Conservation (phyloP, 2,329 filamentous ascomycete species). For the Penicillium sumatraense region DNA sequence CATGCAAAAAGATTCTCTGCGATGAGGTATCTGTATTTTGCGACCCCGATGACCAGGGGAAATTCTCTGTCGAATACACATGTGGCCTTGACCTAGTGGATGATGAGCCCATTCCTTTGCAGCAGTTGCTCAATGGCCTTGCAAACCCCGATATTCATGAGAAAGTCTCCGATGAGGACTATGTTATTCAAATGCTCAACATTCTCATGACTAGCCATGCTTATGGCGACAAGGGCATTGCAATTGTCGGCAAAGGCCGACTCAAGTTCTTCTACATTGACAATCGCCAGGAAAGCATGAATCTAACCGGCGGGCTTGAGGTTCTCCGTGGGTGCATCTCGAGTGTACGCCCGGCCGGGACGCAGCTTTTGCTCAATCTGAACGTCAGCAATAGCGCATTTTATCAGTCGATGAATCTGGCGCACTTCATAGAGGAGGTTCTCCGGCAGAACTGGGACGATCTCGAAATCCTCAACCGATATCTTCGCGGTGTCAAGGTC, state of each 20-base stretch:
- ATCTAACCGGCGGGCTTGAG: constrained; percentile 18
- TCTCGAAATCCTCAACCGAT: constrained; percentile 5
- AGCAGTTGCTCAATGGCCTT: neutral
- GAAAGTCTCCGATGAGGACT: constrained; percentile 1
- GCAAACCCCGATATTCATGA: neutral
- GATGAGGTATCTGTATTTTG: neutral
- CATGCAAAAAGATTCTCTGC: neutral
- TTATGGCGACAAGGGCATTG: constrained; percentile 1
- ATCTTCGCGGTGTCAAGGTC: constrained; percentile 17
- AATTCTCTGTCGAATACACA: neutral
- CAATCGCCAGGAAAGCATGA: neutral
- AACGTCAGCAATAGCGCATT: constrained; percentile 27
- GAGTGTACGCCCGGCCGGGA: constrained; percentile 21
- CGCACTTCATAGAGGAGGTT: neutral
- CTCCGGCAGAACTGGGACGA: neutral
- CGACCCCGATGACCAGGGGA: neutral
- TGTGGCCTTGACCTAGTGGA: neutral
- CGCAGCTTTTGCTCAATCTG: constrained; percentile 21
- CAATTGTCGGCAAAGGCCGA: constrained; percentile 18
- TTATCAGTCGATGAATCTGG: constrained; percentile 5
- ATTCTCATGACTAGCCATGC: constrained; percentile 21
- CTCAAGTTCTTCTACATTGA: constrained; percentile 26
- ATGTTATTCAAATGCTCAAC: constrained; percentile 18
- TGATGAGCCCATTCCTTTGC: neutral
- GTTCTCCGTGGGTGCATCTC: constrained; percentile 24